Conservation (phyloP, 805 yeast species). For the Candida fluviatilis region DNA sequence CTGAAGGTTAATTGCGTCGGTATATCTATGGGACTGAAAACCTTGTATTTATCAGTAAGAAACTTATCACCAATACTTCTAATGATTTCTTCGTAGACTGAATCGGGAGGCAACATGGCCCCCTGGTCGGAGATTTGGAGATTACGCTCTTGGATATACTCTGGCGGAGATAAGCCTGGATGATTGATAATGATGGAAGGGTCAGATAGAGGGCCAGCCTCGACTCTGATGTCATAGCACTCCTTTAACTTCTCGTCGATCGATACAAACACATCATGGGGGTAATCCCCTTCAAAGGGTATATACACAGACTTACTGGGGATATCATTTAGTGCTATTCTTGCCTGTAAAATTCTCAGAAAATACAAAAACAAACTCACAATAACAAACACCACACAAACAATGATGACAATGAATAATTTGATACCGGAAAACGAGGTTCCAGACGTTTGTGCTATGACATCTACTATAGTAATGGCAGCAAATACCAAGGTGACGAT, state of each 20-base stretch:
- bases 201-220: conserved; percentile 36
- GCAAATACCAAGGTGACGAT: conserved; percentile 47
- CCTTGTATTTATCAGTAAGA: conserved; percentile 29
- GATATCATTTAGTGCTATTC: conserved; percentile 64
- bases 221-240: conserved; percentile 27
- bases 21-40: conserved; percentile 30
- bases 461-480: conserved; percentile 75
- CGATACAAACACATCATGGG: conserved; percentile 18
- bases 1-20: conserved; percentile 40
- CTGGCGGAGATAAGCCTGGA: conserved; percentile 41
- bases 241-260: conserved; percentile 22
- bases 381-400: conserved; percentile 57
- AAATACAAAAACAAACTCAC: conserved; percentile 49
- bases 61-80: conserved; percentile 58
- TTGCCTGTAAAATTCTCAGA: conserved; percentile 53
- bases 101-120: conserved; percentile 21
- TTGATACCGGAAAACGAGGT: conserved; percentile 65
- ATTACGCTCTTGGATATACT: conserved; percentile 33
- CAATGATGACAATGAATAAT: conserved; percentile 74
- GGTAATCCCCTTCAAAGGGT: conserved; percentile 57
- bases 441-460: conserved; percentile 54
- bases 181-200: conserved; percentile 22
- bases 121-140: conserved; percentile 9
- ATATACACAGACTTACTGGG: conserved; percentile 64
- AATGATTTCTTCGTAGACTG: conserved; percentile 50